phyloP scores from a whole-genome alignment of 352 stramenopile species.

The Pythium aquatile region DNA sequence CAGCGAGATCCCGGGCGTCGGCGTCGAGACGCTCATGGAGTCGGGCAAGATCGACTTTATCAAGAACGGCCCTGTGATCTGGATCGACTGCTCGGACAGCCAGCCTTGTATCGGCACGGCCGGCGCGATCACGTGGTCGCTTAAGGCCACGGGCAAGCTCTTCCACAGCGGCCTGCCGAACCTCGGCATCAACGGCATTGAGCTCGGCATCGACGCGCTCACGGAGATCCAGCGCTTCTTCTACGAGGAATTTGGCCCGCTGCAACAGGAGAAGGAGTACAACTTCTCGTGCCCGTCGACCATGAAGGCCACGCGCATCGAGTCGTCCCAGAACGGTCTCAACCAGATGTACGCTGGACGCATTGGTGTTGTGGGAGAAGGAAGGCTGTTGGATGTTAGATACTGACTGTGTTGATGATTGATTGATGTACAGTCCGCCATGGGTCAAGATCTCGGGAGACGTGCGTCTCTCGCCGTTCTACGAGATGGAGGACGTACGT shows the following conservation, averaged over 20 bases:
- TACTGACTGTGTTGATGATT: neutral
- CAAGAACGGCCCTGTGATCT: conserved; percentile 91
- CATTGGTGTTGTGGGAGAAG: too few species aligned
- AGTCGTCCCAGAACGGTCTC: conserved; percentile 72
- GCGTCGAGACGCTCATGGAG: conserved; percentile 88
- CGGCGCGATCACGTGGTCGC: conserved; percentile 82
- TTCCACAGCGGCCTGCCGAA: conserved; percentile 92
- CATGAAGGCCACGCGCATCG: conserved; percentile 87
- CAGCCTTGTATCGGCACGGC: conserved; percentile 92
- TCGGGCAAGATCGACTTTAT: conserved; percentile 90
- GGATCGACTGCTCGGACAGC: conserved; percentile 91
- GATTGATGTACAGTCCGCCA: conserved; percentile 58
- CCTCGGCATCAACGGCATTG: conserved; percentile 88
- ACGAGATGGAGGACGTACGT: conserved; percentile 87
- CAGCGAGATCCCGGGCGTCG: conserved; percentile 78
- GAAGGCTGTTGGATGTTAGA: too few species aligned
- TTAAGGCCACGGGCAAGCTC: conserved; percentile 90
- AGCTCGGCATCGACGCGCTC: conserved; percentile 86
- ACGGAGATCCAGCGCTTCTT: conserved; percentile 87
- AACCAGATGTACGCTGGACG: conserved; percentile 72
- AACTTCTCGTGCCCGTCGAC: conserved; percentile 89
- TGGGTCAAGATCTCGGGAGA: conserved; percentile 90
- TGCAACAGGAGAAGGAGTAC: conserved; percentile 86
- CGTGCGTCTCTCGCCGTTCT: conserved; percentile 91
- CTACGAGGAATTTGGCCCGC: conserved; percentile 85